Evolutionary conservation across 495 filamentous ascomycete species (phyloP).

Genomic region (Terfezia claveryi): DNA sequence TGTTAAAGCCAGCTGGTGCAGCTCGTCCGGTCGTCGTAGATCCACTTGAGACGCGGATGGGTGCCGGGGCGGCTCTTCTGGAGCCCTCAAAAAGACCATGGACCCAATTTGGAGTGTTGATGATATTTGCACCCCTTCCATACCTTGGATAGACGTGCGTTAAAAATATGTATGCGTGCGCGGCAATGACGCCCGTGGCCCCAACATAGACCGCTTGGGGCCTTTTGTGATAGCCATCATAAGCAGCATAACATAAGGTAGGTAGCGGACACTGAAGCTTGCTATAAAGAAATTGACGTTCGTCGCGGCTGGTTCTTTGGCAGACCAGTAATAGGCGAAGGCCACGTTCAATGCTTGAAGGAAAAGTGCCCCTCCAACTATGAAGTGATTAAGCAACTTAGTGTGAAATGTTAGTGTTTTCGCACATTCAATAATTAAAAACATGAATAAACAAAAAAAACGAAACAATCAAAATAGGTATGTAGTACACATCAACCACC

Average conservation of each 20-base stretch:
- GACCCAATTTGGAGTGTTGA: slow-evolving; percentile 11
- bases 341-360: slow-evolving; percentile 12
- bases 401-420: too few species aligned
- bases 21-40: not conserved
- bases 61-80: not conserved
- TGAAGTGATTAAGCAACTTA: slow-evolving; percentile 12
- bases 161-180: slow-evolving; percentile 17
- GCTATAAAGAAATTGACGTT: slow-evolving; percentile 15
- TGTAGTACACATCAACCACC: not conserved
- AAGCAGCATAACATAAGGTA: slow-evolving; percentile 17
- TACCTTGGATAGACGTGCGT: slow-evolving; percentile 17
- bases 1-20: not conserved
- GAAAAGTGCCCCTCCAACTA: slow-evolving; percentile 12
- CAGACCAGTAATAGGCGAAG: slow-evolving; percentile 17
- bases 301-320: slow-evolving; percentile 7
- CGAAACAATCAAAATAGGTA: not conserved
- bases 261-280: slow-evolving; percentile 16
- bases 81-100: slow-evolving; percentile 9
- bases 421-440: too few species aligned
- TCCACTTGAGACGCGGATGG: not conserved
- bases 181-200: slow-evolving; percentile 14
- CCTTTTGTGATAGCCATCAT: slow-evolving; percentile 12
- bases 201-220: slow-evolving; percentile 5
- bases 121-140: slow-evolving; percentile 10
- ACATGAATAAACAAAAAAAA: not conserved